phyloP scores from a whole-genome alignment of 2,329 filamentous ascomycete species.

The Trichophyton rubrum region DNA sequence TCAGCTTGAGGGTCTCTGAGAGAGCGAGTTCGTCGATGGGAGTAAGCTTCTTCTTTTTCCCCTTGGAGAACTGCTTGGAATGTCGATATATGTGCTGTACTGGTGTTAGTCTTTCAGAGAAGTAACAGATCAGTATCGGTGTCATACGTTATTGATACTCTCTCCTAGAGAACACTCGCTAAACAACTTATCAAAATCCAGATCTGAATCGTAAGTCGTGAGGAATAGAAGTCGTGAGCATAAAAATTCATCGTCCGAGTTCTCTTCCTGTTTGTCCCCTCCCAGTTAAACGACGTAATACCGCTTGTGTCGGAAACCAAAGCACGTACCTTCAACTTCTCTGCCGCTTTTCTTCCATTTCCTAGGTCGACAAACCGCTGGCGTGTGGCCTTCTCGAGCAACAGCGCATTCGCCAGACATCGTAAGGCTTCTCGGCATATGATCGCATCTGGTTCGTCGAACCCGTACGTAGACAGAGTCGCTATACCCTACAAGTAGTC shows the following conservation, averaged over 20 bases:
- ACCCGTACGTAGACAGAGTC: slow-evolving; percentile 59
- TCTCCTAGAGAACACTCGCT: slow-evolving; percentile 54
- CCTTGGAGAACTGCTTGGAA: slow-evolving; percentile 42
- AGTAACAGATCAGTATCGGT: neutral
- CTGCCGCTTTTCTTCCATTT: slow-evolving; percentile 54
- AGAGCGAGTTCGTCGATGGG: slow-evolving; percentile 64
- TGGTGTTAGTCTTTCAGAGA: neutral
- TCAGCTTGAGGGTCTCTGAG: slow-evolving; percentile 68
- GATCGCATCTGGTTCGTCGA: slow-evolving; percentile 50
- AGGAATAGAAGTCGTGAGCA: slow-evolving; percentile 67
- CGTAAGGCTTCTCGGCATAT: slow-evolving; percentile 65
- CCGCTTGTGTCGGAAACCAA: too few relatives aligned
- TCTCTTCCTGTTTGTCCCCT: slow-evolving; percentile 42
- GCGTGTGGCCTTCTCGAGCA: slow-evolving; percentile 55
- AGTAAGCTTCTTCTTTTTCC: slow-evolving; percentile 22
- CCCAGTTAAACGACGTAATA: neutral
- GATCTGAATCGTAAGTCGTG: slow-evolving; percentile 61
- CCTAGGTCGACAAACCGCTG: slow-evolving; percentile 62
- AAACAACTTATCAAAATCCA: slow-evolving; percentile 54
- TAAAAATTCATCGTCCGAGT: slow-evolving; percentile 75
- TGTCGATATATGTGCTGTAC: slow-evolving; percentile 55
- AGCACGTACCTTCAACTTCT: slow-evolving; percentile 46
- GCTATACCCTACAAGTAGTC: slow-evolving; percentile 51
- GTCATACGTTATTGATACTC: slow-evolving; percentile 45
- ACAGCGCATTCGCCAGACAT: slow-evolving; percentile 72